Base-by-base conservation (phyloP, 73 alveolate genomes). In the Breviolum minutum region DNA sequence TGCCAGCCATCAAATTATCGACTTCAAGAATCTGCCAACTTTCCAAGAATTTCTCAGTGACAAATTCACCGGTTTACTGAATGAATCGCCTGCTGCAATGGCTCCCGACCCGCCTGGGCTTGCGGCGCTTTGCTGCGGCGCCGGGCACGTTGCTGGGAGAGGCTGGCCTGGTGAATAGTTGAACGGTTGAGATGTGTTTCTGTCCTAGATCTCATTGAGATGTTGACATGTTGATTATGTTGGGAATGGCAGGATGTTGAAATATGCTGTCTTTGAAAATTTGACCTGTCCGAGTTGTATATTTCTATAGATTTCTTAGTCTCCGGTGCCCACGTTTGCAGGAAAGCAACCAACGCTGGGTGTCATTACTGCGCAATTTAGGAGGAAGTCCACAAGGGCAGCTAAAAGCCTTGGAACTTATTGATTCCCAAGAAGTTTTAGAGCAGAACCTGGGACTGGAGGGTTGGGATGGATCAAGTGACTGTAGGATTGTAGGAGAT, bases 361-460 rank as follows among this genome's bases (percentile, higher is more conserved):
- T 9, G 32, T 80, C 88, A 27, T 27, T 80, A 27, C 66, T 80
- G 11, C 88, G 88, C 11, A 80, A 80, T 66, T 66, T 80, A 66
- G 88, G 88, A 10, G 10, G 68, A 2, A 80, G 68, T 10, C 88
- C 88, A 1, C 32, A 80, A 27, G 88, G 88, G 26, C 88, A 80
- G 22, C 88, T 80, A 30, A 80, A 80, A 27, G 88, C 88, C 88
- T 40, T 80, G 88, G 54, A 66, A 66, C 11, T 80, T 63, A 66
- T 80, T 26, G 88, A 80, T 48, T 80, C 88, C 54, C 88, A 80
- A 29, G 68, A 80, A 27, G 68, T 80, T 13, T 80, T 80, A 30
- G 88, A 80, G 88, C 88, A 80, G 88, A 40, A 5, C 11, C 88
- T 48, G 20, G 88, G n/a, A 17, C 61, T 26, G 16, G 83, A 13